Evolutionary conservation across 108 stramenopile genomes (phyloP).

Genomic region (Schizochytrium sp.): DNA sequence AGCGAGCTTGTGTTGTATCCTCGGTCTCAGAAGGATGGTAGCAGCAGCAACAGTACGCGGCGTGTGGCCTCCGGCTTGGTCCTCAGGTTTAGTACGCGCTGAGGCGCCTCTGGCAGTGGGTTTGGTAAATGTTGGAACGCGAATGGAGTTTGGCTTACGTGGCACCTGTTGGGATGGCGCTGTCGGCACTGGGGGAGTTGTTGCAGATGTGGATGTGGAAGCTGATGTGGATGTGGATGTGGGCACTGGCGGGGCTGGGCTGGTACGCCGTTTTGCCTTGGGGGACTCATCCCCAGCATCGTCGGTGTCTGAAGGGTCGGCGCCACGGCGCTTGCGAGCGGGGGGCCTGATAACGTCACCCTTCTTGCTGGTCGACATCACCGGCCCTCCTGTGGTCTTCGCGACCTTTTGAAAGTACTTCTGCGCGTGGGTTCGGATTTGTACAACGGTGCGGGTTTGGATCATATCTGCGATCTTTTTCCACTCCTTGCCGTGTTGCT

Average conservation of each 20-base stretch:
- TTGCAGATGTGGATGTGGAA: neutral
- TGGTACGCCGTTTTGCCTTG: constrained; percentile 17
- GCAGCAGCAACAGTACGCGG: constrained; percentile 28
- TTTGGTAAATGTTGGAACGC: constrained; percentile 1
- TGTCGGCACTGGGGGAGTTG: neutral
- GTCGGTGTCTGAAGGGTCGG: constrained; percentile 23
- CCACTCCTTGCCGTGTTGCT: constrained; percentile 94
- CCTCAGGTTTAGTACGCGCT: neutral
- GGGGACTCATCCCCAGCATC: constrained; percentile 36
- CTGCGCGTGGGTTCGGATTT: constrained; percentile 98
- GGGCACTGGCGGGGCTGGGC: neutral
- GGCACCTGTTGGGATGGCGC: neutral
- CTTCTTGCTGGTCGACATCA: constrained; percentile 39
- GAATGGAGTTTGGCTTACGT: constrained; percentile 42
- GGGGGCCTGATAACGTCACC: constrained; percentile 39
- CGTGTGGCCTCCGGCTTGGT: constrained; percentile 4
- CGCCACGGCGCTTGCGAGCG: constrained; percentile 33
- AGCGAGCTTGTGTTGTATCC: constrained; percentile 10
- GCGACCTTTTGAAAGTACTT: constrained; percentile 98
- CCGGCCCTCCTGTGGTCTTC: constrained; percentile 74
- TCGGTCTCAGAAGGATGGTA: neutral
- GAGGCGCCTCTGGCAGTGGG: constrained; percentile 41
- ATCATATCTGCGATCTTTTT: constrained; percentile 91
- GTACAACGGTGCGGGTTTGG: constrained; percentile 94
- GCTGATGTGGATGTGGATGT: neutral